Conservation (phyloP, 495 filamentous ascomycete species). For the Penicillium riverlandense region DNA sequence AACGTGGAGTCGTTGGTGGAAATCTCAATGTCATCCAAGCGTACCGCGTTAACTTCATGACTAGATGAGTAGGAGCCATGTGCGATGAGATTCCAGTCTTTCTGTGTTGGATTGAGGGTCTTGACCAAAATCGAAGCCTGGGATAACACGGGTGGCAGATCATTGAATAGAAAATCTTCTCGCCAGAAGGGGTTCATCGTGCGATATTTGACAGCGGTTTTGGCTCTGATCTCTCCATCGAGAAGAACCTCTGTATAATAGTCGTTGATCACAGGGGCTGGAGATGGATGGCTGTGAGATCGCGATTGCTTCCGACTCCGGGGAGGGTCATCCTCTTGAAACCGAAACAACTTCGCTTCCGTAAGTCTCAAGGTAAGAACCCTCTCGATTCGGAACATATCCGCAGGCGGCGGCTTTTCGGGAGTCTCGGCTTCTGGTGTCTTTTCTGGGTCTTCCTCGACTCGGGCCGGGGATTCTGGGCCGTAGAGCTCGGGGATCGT, state of each 20-base stretch:
- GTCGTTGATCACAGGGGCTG: constrained; percentile 27
- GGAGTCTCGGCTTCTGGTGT: constrained; percentile 16
- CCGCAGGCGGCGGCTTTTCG: constrained; percentile 19
- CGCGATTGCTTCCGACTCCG: constrained; percentile 34
- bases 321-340: constrained; percentile 22
- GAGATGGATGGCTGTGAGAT: constrained; percentile 24
- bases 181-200: constrained; percentile 89
- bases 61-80: constrained; percentile 38
- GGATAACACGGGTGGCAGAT: constrained; percentile 74
- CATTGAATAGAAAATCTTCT: constrained; percentile 81
- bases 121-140: constrained; percentile 80
- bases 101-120: constrained; percentile 45
- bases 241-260: constrained; percentile 91
- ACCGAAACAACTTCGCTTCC: constrained; percentile 48
- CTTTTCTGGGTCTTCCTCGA: constrained; percentile 11
- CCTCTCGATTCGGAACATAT: constrained; percentile 64
- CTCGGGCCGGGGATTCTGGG: constrained; percentile 26
- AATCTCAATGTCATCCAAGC: constrained; percentile 44
- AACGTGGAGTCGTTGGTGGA: constrained; percentile 51
- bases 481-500: constrained; percentile 91
- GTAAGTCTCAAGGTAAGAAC: constrained; percentile 51
- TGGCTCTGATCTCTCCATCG: constrained; percentile 80
- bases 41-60: constrained; percentile 35
- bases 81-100: constrained; percentile 45
- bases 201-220: constrained; percentile 74